Conservation (phyloP, 2,329 filamentous ascomycete genomes). For the Fusarium sp. region DNA sequence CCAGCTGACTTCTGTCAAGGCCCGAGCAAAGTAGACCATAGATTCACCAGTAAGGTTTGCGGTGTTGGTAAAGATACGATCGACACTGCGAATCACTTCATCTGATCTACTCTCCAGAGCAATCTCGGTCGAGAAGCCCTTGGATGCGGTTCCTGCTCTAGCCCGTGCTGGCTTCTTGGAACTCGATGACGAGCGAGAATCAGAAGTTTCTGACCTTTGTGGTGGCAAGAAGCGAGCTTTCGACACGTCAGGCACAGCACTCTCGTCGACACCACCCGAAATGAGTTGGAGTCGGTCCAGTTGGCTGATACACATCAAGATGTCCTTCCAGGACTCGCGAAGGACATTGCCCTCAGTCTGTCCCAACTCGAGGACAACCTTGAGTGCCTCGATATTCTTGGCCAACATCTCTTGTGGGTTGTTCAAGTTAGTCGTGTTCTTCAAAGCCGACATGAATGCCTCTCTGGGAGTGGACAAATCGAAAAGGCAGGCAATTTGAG, state of each 20-base stretch:
- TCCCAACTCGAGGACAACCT: conserved; percentile 90
- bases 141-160: conserved; percentile 70
- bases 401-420: conserved; percentile 95
- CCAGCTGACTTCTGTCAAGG: conserved; percentile 96
- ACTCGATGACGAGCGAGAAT: conserved; percentile 77
- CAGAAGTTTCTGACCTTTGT: conserved; percentile 65
- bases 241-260: conserved; percentile 90
- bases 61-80: conserved; percentile 96
- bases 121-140: conserved; percentile 80
- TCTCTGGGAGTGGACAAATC: conserved; percentile 93
- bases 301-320: conserved; percentile 95
- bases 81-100: conserved; percentile 91
- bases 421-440: conserved; percentile 94
- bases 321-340: conserved; percentile 93
- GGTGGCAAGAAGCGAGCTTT: conserved; percentile 79
- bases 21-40: conserved; percentile 94
- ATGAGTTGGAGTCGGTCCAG: conserved; percentile 95
- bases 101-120: conserved; percentile 93
- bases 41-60: conserved; percentile 93
- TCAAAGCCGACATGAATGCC: conserved; percentile 92
- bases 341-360: conserved; percentile 92
- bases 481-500: conserved; percentile 92
- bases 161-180: conserved; percentile 63
- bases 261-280: conserved; percentile 93
- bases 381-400: conserved; percentile 96